Conservation (phyloP, 495 filamentous ascomycete species). For the Xylaria bambusicola region DNA sequence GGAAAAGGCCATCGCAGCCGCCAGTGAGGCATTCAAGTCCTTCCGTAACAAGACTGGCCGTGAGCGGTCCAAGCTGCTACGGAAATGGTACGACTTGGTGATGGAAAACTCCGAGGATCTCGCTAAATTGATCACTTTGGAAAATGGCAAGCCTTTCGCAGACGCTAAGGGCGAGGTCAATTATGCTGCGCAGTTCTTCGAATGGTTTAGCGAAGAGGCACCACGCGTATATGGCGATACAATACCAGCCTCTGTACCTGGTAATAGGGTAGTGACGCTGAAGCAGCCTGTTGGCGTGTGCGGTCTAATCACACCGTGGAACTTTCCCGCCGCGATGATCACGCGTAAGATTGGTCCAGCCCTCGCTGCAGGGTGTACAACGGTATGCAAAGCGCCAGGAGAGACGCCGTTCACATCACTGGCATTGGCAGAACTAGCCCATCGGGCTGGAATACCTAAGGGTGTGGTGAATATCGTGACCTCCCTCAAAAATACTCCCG, state of each 20-base stretch:
- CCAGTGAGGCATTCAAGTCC: constrained; percentile 70
- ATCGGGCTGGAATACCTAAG: constrained; percentile 79
- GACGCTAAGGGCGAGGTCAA: constrained; percentile 74
- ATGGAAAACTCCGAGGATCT: constrained; percentile 85
- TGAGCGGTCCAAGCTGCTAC: constrained; percentile 77
- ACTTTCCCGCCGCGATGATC: constrained; percentile 93
- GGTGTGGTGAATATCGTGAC: constrained; percentile 86
- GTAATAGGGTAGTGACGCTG: constrained; percentile 74
- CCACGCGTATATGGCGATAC: constrained; percentile 73
- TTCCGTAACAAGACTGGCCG: constrained; percentile 77
- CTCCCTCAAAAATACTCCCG: constrained; percentile 67
- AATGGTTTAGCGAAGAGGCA: constrained; percentile 82
- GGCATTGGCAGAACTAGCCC: constrained; percentile 78
- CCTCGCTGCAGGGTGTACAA: constrained; percentile 72
- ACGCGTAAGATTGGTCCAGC: constrained; percentile 86
- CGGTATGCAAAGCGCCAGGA: constrained; percentile 79
- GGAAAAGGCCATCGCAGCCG: constrained; percentile 74
- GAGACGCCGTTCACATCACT: constrained; percentile 86
- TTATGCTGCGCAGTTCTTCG: constrained; percentile 77
- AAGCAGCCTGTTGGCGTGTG: constrained; percentile 93
- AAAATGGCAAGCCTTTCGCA: constrained; percentile 74
- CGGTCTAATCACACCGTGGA: constrained; percentile 95
- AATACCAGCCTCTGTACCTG: constrained; percentile 67
- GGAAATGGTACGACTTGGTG: constrained; percentile 90
- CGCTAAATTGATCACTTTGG: constrained; percentile 83